Evolutionary conservation across 805 yeast species (phyloP), one percentile per base, ranked within the genome.

Genomic region (Lipomyces oligophaga): DNA sequence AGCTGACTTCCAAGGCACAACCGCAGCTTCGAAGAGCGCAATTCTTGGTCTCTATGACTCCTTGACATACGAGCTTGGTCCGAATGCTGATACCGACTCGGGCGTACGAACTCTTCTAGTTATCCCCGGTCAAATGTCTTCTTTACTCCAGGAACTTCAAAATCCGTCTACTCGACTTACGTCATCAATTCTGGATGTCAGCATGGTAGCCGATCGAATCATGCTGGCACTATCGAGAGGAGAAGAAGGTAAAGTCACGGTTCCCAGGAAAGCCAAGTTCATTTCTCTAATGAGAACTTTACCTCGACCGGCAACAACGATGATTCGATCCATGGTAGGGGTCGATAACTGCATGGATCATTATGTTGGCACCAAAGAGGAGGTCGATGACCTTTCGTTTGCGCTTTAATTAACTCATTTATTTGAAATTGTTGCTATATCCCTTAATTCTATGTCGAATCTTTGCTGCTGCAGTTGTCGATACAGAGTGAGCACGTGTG

Each of bases 11-110:
- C 13, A 34, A 52, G 51, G 81, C 37, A 84, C 84, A 0, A 90
- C 90, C 61, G 95, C 96, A 0, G 95, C 96, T 0, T 78, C 95
- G 10, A 89, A 89, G 62, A 80, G 93, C 0, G 96, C 94, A 0
- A 67, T 86, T 24, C 78, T 89, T 44, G 86, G 90, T 0, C 67
- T 87, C 34, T 96, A 88, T 63, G 94, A 85, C 60, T 80, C 90
- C 1, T 67, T 89, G 25, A 77, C 83, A 0, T 79, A 79, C 60
- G 90, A 83, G 63, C 61, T 84, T 27, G 84, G 85, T 6, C 54
- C 55, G 18, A 34, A 34, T 60, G 72, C 28, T 68, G 66, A 41
- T 63, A 66, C 1, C 62, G 68, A 7, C 79, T 49, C 56, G 28
- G 56, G 85, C 5, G 76, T 89, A 10, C 81, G 81, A 55, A 82